Evolutionary conservation across 2,329 filamentous ascomycete species (phyloP).

Genomic region (Pyricularia grisea): DNA sequence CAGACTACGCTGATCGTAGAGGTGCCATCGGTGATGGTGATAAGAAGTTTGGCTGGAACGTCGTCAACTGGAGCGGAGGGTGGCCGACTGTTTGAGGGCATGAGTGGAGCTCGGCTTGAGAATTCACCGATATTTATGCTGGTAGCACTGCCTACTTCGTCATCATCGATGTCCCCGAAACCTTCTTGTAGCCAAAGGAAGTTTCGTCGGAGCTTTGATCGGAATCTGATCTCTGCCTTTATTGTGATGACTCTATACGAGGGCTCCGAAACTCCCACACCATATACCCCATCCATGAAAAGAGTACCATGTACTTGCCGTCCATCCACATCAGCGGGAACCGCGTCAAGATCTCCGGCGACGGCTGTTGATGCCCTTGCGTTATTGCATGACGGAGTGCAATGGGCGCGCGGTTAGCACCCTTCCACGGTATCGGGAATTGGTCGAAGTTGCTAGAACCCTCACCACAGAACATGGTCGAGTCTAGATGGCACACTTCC

Average conservation of each 20-base stretch:
- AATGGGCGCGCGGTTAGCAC: too few relatives aligned
- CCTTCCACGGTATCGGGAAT: background rate
- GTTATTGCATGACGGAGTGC: background rate
- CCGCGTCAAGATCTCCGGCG: background rate
- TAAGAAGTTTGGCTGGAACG: conserved; percentile 3
- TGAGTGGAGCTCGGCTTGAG: background rate
- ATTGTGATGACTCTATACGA: background rate
- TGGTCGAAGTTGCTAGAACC: background rate
- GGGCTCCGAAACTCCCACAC: background rate
- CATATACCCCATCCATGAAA: background rate
- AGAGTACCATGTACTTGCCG: background rate
- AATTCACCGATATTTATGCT: too few relatives aligned
- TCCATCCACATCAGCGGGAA: background rate
- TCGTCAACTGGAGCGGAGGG: background rate
- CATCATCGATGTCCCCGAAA: too few relatives aligned
- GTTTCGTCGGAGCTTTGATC: too few relatives aligned
- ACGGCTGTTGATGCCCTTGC: too few relatives aligned
- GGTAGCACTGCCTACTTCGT: too few relatives aligned
- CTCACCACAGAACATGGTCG: background rate
- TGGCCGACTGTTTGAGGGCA: conserved; percentile 1
- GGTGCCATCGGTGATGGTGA: background rate
- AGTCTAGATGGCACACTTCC: background rate
- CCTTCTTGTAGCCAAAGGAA: too few relatives aligned
- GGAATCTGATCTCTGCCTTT: background rate
- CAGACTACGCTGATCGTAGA: background rate